Conservation (phyloP, 106 monocot genomes). For the Xerophyta viscosa region DNA sequence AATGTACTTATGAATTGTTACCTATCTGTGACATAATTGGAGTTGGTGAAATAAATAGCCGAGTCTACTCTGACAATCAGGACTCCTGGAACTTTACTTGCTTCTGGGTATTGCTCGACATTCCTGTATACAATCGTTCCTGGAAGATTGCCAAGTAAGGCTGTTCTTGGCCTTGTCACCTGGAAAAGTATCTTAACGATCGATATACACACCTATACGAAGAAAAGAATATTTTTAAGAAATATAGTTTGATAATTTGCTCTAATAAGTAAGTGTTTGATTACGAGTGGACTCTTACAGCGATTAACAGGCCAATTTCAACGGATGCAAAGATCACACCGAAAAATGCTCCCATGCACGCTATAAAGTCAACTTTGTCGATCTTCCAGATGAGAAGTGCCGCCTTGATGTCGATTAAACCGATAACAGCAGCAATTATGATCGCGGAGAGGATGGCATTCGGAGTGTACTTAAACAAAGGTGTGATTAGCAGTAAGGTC, state of each 20-base stretch:
- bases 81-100: slow-evolving; percentile 31
- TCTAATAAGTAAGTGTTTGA: too few relatives aligned
- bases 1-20: too few relatives aligned
- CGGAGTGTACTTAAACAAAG: slow-evolving; percentile 87
- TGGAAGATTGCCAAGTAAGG: slow-evolving; percentile 48
- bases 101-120: slow-evolving; percentile 54
- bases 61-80: slow-evolving; percentile 60
- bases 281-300: slow-evolving; percentile 30
- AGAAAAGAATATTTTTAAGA: background rate
- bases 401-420: slow-evolving; percentile 57
- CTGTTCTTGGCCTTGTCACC: slow-evolving; percentile 61
- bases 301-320: slow-evolving; percentile 79
- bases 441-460: slow-evolving; percentile 79
- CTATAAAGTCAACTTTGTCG: slow-evolving; percentile 78
- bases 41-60: slow-evolving; percentile 61
- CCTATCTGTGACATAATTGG: slow-evolving; percentile 61
- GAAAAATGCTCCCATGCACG: slow-evolving; percentile 89
- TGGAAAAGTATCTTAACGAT: slow-evolving; percentile 56
- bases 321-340: slow-evolving; percentile 72
- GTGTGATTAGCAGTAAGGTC: slow-evolving; percentile 61
- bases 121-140: slow-evolving; percentile 49
- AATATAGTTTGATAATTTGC: background rate
- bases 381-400: slow-evolving; percentile 82
- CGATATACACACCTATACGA: slow-evolving; percentile 42
- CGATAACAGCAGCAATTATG: slow-evolving; percentile 71